Evolutionary conservation across 2,329 filamentous ascomycete genomes (phyloP).

Genomic region (Hymenoscyphus repandus): DNA sequence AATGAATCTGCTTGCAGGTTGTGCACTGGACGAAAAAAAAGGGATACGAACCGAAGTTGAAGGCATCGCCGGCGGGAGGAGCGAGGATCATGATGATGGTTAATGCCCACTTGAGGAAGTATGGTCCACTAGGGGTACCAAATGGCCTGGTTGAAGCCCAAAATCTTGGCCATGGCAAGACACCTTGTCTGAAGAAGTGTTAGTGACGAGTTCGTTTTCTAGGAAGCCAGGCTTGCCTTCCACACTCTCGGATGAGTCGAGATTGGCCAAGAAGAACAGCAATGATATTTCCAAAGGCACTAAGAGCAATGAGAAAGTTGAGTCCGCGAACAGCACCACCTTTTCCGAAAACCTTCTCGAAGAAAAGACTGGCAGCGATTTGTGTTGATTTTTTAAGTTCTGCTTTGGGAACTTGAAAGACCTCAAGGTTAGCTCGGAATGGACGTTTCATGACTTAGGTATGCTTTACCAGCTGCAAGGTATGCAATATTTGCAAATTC

Average conservation of each 20-base stretch:
- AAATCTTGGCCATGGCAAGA: conserved; percentile 53
- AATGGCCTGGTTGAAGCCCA: conserved; percentile 61
- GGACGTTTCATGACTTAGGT: not conserved
- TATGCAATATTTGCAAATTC: conserved; percentile 57
- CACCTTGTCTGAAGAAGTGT: conserved; percentile 45
- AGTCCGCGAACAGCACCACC: conserved; percentile 45
- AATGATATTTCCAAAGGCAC: conserved; percentile 54
- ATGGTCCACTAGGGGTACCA: conserved; percentile 56
- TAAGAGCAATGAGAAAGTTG: conserved; percentile 52
- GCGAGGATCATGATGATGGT: conserved; percentile 56
- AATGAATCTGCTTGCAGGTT: not conserved
- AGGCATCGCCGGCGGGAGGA: conserved; percentile 58
- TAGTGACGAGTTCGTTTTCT: not conserved
- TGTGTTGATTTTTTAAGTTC: conserved; percentile 48
- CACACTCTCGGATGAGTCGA: conserved; percentile 55
- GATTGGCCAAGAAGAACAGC: conserved; percentile 50
- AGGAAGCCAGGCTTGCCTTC: conserved; percentile 13
- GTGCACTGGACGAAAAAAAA: not conserved
- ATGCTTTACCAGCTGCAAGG: conserved; percentile 44
- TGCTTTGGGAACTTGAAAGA: conserved; percentile 40
- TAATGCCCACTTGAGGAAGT: conserved; percentile 50
- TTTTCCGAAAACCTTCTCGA: conserved; percentile 51
- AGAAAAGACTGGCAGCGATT: conserved; percentile 36
- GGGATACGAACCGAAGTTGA: conserved; percentile 47
- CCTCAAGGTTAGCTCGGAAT: not conserved